These are phyloP conservation scores for Calonectria pseudoturangicola DNA, from an alignment of 2,329 filamentous ascomycete genomes.

Conservation along the genomic window DNA sequence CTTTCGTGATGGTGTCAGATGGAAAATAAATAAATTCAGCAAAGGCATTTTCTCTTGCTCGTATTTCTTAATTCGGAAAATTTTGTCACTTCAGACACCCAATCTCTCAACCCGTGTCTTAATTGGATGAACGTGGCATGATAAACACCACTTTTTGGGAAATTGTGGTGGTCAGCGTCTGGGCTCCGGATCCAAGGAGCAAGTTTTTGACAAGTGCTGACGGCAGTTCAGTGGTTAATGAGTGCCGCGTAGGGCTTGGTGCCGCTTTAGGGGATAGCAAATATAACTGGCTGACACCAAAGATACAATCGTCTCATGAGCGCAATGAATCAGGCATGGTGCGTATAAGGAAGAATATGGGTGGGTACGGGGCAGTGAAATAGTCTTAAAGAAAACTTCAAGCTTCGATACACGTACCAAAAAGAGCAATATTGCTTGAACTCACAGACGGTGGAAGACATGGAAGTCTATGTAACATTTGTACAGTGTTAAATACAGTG, in stretches of 20 bases:
- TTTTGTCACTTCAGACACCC: not conserved
- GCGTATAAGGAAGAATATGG: too few relatives aligned
- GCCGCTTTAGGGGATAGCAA: not conserved
- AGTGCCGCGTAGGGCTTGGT: not conserved
- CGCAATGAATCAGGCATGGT: not conserved
- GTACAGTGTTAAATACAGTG: conserved; percentile 7
- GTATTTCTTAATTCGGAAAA: not conserved
- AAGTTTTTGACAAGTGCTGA: conserved; percentile 6
- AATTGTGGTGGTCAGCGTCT: conserved; percentile 16
- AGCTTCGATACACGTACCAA: too few relatives aligned
- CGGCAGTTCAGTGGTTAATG: too few relatives aligned
- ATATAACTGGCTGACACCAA: not conserved
- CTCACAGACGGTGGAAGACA: not conserved
- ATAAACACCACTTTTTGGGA: not conserved
- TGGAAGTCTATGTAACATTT: not conserved
- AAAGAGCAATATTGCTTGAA: not conserved
- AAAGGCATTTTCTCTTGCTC: not conserved
- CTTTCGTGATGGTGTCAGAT: not conserved
- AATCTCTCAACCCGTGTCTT: not conserved
- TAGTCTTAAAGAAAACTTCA: too few relatives aligned
- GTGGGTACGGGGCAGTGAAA: too few relatives aligned
- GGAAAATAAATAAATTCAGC: not conserved
- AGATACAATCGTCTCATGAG: not conserved
- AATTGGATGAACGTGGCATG: conserved; percentile 7
- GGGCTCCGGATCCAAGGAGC: too few relatives aligned